Conservation (phyloP, 176 grass and related monocot species). For the Tillandsia fasciculata region DNA sequence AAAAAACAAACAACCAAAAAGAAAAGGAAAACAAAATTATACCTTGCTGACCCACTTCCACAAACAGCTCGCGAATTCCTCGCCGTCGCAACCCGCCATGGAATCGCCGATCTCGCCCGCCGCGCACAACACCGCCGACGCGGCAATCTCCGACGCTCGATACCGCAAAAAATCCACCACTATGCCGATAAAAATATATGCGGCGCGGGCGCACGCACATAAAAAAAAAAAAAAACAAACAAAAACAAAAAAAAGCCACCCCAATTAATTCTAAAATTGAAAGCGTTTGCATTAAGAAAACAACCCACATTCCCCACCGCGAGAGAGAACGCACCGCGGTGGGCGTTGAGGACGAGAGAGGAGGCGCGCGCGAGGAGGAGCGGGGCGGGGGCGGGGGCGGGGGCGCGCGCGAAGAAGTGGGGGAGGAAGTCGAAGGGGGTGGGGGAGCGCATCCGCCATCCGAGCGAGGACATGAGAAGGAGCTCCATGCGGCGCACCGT, state of each 20-base stretch:
- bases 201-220: too few species aligned
- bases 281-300: background rate
- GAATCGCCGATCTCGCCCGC: slow-evolving; percentile 13
- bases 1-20: too few species aligned
- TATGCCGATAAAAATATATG: background rate
- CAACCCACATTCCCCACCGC: background rate
- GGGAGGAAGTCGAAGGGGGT: slow-evolving; percentile 49
- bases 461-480: slow-evolving; percentile 28
- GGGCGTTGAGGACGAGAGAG: slow-evolving; percentile 18
- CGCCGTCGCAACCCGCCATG: background rate
- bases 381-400: background rate
- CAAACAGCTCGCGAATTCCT: background rate
- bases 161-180: slow-evolving; percentile 39
- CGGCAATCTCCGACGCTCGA: slow-evolving; percentile 33
- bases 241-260: background rate
- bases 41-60: slow-evolving; percentile 25
- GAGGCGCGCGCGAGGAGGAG: slow-evolving; percentile 9
- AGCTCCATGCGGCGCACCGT: slow-evolving; percentile 46
- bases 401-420: slow-evolving; percentile 9
- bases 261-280: background rate
- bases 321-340: slow-evolving; percentile 18
- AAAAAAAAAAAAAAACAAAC: background rate
- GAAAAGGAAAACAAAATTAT: background rate
- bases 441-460: slow-evolving; percentile 32
- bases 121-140: slow-evolving; percentile 21